Conservation (phyloP, 352 stramenopile genomes). For the Phytophthora foliorum region DNA sequence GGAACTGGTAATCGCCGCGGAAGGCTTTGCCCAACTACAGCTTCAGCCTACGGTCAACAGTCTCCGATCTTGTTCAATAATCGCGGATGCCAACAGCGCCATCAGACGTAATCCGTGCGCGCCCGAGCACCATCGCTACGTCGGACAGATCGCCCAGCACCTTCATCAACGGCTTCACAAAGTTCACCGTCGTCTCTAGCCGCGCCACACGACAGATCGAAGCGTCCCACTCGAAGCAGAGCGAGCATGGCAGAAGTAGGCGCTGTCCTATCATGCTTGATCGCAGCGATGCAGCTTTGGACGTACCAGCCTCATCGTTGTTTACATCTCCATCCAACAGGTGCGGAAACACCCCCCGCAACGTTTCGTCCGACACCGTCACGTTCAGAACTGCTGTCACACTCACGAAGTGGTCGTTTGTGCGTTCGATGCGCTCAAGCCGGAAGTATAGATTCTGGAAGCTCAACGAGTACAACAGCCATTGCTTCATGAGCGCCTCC, state of each 20-base stretch:
- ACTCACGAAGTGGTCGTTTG: conserved; percentile 19
- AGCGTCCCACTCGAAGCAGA: conserved; percentile 30
- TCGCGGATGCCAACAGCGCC: conserved; percentile 4
- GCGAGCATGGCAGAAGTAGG: conserved; percentile 11
- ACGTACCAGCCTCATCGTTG: not conserved
- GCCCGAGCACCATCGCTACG: conserved; percentile 12
- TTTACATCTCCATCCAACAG: not conserved
- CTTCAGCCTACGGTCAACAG: no score
- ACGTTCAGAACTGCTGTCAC: conserved; percentile 14
- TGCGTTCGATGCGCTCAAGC: conserved; percentile 29
- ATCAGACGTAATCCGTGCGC: conserved; percentile 12
- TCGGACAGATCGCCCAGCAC: conserved; percentile 11
- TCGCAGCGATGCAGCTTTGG: not conserved
- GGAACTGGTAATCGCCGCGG: no score
- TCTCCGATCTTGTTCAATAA: no score
- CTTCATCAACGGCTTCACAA: conserved; percentile 10
- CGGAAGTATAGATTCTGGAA: conserved; percentile 43
- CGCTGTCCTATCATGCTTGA: conserved; percentile 16
- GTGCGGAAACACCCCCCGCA: conserved; percentile 22
- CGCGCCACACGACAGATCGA: not conserved
- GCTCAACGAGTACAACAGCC: conserved; percentile 29
- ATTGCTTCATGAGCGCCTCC: conserved; percentile 33
- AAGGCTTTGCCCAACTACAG: no score
- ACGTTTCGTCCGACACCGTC: conserved; percentile 11
- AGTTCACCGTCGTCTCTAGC: conserved; percentile 18